phyloP scores from a whole-genome alignment of 371 early-diverging fungal species.

The Zancudomyces culisetae region DNA sequence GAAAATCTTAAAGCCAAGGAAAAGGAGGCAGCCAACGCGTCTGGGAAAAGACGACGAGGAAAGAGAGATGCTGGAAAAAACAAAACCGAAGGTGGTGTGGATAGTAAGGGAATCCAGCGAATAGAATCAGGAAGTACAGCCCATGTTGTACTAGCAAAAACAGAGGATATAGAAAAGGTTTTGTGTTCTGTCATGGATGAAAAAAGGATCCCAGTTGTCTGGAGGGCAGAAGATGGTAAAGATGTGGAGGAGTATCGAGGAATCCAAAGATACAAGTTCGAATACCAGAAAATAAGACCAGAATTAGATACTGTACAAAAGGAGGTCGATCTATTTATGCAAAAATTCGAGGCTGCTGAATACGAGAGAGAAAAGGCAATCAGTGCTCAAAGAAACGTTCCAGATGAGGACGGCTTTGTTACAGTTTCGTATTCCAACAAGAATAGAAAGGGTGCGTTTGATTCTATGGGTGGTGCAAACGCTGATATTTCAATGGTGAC shows the following conservation, averaged over 20 bases:
- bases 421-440: slow-evolving; percentile 52
- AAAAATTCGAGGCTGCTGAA: slow-evolving; percentile 62
- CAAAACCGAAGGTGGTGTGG: slow-evolving; percentile 7
- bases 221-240: slow-evolving; percentile 36
- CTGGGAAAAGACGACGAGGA: slow-evolving; percentile 1
- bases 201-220: slow-evolving; percentile 30
- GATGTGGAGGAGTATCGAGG: slow-evolving; percentile 27
- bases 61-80: slow-evolving; percentile 3
- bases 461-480: too few relatives aligned
- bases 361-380: slow-evolving; percentile 42
- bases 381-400: slow-evolving; percentile 41
- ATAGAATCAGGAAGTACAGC: slow-evolving; percentile 40
- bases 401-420: slow-evolving; percentile 90
- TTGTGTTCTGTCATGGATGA: slow-evolving; percentile 38
- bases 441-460: slow-evolving; percentile 34
- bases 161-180: slow-evolving; percentile 23
- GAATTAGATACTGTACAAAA: slow-evolving; percentile 30
- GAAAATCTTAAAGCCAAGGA: slow-evolving; percentile 11
- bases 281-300: slow-evolving; percentile 37
- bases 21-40: slow-evolving; percentile 9
- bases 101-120: slow-evolving; percentile 22
- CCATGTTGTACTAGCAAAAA: slow-evolving; percentile 54
- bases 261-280: slow-evolving; percentile 24
- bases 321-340: slow-evolving; percentile 51
- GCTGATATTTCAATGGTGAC: too few relatives aligned